Conservation (phyloP, 2,329 filamentous ascomycete genomes). For the Nothophoma quercina region DNA sequence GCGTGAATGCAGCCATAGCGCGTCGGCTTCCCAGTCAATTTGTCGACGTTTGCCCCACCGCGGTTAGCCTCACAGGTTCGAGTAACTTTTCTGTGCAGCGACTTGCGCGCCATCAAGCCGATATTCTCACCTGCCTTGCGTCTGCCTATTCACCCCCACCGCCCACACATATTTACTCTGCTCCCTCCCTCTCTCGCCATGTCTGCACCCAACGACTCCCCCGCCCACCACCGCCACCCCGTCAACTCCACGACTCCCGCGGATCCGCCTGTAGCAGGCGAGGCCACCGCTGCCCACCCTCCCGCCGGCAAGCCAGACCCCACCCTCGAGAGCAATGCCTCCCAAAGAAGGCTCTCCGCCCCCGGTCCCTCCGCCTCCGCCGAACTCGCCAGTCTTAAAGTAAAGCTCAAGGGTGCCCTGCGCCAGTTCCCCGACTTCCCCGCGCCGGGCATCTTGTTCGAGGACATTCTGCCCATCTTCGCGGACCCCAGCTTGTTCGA, state of each 20-base stretch:
- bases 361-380: constrained; percentile 56
- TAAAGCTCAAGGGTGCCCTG: constrained; percentile 74
- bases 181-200: constrained; percentile 39
- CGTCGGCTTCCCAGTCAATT: constrained; percentile 14
- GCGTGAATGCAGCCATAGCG: constrained; percentile 8
- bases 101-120: constrained; percentile 18
- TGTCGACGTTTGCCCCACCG: constrained; percentile 8
- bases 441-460: constrained; percentile 89
- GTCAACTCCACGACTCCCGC: constrained; percentile 29
- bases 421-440: constrained; percentile 93
- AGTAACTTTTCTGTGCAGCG: constrained; percentile 16
- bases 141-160: constrained; percentile 20
- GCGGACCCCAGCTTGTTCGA: constrained; percentile 76
- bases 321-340: constrained; percentile 49
- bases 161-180: constrained; percentile 21
- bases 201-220: constrained; percentile 35
- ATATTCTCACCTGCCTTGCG: constrained; percentile 26
- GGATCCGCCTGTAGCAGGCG: constrained; percentile 27
- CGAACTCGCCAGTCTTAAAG: constrained; percentile 65
- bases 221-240: constrained; percentile 27
- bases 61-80: constrained; percentile 12
- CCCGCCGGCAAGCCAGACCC: constrained; percentile 44
- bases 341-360: constrained; percentile 59
- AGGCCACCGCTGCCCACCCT: constrained; percentile 44
- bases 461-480: constrained; percentile 98